Conservation (phyloP, 2,329 filamentous ascomycete genomes). For the Alternaria sp. region DNA sequence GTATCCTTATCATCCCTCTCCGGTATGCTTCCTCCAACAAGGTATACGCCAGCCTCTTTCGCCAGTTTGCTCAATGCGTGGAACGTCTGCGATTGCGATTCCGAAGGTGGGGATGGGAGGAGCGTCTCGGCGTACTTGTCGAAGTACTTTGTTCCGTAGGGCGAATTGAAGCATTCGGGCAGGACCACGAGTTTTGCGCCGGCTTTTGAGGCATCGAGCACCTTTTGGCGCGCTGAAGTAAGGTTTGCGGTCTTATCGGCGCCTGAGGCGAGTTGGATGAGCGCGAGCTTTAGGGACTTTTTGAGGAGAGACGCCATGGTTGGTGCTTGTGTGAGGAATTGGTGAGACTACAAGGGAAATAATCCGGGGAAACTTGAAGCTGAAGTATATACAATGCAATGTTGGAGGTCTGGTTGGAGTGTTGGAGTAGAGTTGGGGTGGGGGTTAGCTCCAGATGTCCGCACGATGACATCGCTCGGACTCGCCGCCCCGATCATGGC, state of each 20-base stretch:
- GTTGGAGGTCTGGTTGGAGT: slow-evolving; percentile 2
- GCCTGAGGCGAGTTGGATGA: slow-evolving; percentile 57
- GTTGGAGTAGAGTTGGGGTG: slow-evolving; percentile 11
- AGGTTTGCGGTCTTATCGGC: slow-evolving; percentile 88
- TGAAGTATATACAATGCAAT: not conserved
- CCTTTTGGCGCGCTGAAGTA: slow-evolving; percentile 76
- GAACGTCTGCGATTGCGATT: slow-evolving; percentile 78
- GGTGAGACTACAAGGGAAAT: not conserved
- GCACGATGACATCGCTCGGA: slow-evolving; percentile 5
- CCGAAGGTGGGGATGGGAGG: slow-evolving; percentile 74
- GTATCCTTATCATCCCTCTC: slow-evolving; percentile 66
- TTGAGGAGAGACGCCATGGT: slow-evolving; percentile 43
- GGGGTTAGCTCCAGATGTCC: slow-evolving; percentile 1
- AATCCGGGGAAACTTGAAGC: not conserved
- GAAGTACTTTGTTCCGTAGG: slow-evolving; percentile 92
- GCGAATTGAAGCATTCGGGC: slow-evolving; percentile 98
- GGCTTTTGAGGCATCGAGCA: slow-evolving; percentile 74
- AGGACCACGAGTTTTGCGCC: slow-evolving; percentile 89
- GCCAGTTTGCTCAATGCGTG: slow-evolving; percentile 84
- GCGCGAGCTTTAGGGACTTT: slow-evolving; percentile 47
- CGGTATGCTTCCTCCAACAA: slow-evolving; percentile 92
- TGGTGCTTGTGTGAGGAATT: not conserved
- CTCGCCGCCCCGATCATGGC: slow-evolving; percentile 2
- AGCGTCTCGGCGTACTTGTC: slow-evolving; percentile 89
- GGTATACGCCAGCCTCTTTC: slow-evolving; percentile 75